Base-by-base conservation (phyloP, 2,329 filamentous ascomycete genomes). In the Tolypocladium ovalisporum region DNA sequence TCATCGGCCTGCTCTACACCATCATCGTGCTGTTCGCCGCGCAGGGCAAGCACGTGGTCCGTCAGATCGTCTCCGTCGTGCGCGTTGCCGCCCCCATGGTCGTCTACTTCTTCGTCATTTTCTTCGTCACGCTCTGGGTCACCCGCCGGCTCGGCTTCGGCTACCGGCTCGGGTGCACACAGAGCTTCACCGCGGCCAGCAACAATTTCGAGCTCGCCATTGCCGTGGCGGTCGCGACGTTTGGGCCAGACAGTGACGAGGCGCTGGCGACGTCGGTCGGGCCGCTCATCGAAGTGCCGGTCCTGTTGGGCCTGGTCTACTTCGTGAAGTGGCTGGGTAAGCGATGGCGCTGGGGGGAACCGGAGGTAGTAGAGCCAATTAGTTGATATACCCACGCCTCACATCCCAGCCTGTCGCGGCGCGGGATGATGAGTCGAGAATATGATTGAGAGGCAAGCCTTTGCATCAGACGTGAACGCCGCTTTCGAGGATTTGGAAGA, bases 131-230 rank as follows among this genome's bases (percentile, higher is more conserved):
- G 0, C 74, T 94, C 1, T 75, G 75, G 49, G 72, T 85, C 2
- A 80, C 83, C 3, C 76, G 79, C 54, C 79, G 76, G n/a, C 72
- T 87, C n/a, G 87, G 89, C 0, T 91, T 91, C 58, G 84, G 83
- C 0, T 95, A 95, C 67, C 79, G 79, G 39, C 69, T 91, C 1
- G 80, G 81, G 1, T 79, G 81, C 13, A 93, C 90, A 2, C 90
- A 95, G 72, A 91, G 88, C 67, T 94, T 96, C 65, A 95, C 89
- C 0, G 92, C 90, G 0, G 88, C 89, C 1, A 96, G 90, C 69
- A 96, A 96, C 67, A 96, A 96, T 68, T 96, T 96, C 66, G 91
- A 96, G 74, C 75, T 96, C 29, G 90, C 91, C 0, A 96, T 96
- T 71, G 90, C 90, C 0, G 90, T 96, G 0, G 89, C 89, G 0